A percentile compares a stretch with the other conserved stretches of the same genome.
Conservation (phyloP, 2,329 filamentous ascomycete genomes). For the Fusarium falciforme region DNA sequence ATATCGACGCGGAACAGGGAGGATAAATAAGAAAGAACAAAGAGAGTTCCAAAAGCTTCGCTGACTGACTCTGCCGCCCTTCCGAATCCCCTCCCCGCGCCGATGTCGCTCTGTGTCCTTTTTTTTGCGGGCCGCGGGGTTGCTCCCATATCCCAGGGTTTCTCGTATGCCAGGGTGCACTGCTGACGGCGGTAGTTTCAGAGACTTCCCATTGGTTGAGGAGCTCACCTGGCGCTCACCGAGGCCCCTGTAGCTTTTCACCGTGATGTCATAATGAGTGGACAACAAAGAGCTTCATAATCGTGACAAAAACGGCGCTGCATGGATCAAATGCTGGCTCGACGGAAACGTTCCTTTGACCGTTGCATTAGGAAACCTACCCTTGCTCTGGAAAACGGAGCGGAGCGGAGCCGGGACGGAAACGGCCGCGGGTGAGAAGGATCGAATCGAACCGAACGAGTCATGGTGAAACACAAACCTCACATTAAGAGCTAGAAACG, state of each 20-base stretch:
- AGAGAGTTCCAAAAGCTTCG: not conserved
- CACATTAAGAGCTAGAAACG: not conserved
- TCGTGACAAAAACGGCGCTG: not conserved
- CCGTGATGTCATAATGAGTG: conserved; percentile 34
- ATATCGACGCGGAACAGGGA: not conserved
- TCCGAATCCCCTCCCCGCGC: conserved; percentile 20
- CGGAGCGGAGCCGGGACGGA: not conserved
- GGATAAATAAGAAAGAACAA: not conserved
- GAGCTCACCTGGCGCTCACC: not conserved
- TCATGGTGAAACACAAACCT: not conserved
- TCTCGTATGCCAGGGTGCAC: conserved; percentile 8
- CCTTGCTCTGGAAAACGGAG: not conserved
- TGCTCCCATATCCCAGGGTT: not conserved
- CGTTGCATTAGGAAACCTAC: conserved; percentile 1
- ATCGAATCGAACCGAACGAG: conserved; percentile 5
- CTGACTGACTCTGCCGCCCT: conserved; percentile 2
- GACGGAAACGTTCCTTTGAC: conserved; percentile 8
- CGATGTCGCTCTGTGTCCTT: conserved; percentile 35
- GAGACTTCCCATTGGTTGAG: conserved; percentile 28
- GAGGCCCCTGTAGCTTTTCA: not conserved
- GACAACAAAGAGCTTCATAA: not conserved
- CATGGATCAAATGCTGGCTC: not conserved
- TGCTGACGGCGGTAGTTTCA: conserved; percentile 13
- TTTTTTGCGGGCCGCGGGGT: conserved; percentile 30
- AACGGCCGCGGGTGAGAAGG: not conserved